Percentiles rank a stretch among this genome's conserved stretches.
These are phyloP conservation scores for Lactifluus volemus DNA, from an alignment of 768 basidiomycete species.

Conservation along the genomic window DNA sequence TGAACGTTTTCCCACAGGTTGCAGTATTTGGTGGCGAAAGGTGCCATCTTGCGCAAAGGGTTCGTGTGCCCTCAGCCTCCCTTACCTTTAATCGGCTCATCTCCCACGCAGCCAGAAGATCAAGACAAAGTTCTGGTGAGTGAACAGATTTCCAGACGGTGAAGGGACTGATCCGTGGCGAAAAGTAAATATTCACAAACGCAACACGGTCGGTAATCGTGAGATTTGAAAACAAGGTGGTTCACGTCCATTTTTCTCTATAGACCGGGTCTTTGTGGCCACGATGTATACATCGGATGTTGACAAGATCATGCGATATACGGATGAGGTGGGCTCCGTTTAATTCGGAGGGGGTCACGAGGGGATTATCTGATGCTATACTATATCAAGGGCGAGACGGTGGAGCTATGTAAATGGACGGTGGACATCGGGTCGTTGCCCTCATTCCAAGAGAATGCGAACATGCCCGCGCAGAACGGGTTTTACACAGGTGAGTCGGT, in stretches of 20 bases:
- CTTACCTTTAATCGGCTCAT: conserved; percentile 17
- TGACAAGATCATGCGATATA: conserved; percentile 74
- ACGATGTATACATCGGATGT: conserved; percentile 69
- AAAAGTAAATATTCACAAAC: conserved; percentile 64
- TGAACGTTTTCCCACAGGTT: conserved; percentile 42
- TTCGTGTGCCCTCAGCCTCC: conserved; percentile 27
- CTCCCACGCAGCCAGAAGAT: conserved; percentile 56
- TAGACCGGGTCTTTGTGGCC: conserved; percentile 77
- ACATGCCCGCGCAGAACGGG: conserved; percentile 44
- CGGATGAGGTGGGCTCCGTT: conserved; percentile 51
- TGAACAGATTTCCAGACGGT: conserved; percentile 1
- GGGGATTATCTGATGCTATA: background rate
- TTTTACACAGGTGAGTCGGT: conserved; percentile 65
- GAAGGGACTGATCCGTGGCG: background rate
- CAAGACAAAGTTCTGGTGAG: conserved; percentile 75
- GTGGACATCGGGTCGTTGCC: conserved; percentile 74
- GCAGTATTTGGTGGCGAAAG: conserved; percentile 82
- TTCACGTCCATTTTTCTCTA: background rate
- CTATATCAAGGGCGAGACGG: conserved; percentile 46
- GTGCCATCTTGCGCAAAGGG: conserved; percentile 82
- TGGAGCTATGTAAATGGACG: conserved; percentile 79
- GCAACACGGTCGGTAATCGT: conserved; percentile 34
- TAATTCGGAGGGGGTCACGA: background rate
- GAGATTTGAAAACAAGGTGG: conserved; percentile 3
- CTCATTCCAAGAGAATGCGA: conserved; percentile 65